Percentiles rank a stretch among this genome's conserved stretches.
phyloP scores from a whole-genome alignment of 2,329 filamentous ascomycete species.

The Aspergillus aculeatinus region DNA sequence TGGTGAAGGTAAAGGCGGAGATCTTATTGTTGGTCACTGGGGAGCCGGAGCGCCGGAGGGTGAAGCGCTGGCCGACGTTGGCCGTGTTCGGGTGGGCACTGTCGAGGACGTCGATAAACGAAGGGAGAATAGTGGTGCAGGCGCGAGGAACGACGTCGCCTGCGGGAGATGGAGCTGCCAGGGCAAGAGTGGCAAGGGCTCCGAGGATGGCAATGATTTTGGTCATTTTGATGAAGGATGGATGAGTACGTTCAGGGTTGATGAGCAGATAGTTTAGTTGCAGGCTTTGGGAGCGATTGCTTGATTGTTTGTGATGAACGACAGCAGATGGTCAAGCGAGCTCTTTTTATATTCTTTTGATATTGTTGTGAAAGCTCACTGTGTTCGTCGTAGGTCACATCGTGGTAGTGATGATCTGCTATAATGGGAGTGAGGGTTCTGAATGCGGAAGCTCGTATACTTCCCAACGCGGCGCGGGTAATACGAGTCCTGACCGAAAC shows the following conservation, averaged over 20 bases:
- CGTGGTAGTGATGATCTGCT: background rate
- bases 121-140: slow-evolving; percentile 16
- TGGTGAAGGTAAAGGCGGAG: slow-evolving; percentile 18
- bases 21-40: slow-evolving; percentile 6
- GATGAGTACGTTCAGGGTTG: background rate
- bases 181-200: slow-evolving; percentile 3
- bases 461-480: background rate
- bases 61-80: slow-evolving; percentile 11
- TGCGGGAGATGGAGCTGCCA: slow-evolving; percentile 10
- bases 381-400: background rate
- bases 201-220: slow-evolving; percentile 3
- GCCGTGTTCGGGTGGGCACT: slow-evolving; percentile 11
- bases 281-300: background rate
- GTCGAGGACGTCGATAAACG: slow-evolving; percentile 16
- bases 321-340: background rate
- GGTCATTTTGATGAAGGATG: slow-evolving; percentile 5
- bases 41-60: slow-evolving; percentile 10
- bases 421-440: background rate
- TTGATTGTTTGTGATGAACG: background rate
- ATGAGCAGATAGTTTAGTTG: background rate
- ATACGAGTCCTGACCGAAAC: background rate
- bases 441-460: background rate
- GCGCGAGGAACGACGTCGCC: slow-evolving; percentile 13
- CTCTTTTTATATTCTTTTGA: background rate
- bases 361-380: background rate